Base-by-base conservation (phyloP, 345 rosid species). In the Brassica cretica region DNA sequence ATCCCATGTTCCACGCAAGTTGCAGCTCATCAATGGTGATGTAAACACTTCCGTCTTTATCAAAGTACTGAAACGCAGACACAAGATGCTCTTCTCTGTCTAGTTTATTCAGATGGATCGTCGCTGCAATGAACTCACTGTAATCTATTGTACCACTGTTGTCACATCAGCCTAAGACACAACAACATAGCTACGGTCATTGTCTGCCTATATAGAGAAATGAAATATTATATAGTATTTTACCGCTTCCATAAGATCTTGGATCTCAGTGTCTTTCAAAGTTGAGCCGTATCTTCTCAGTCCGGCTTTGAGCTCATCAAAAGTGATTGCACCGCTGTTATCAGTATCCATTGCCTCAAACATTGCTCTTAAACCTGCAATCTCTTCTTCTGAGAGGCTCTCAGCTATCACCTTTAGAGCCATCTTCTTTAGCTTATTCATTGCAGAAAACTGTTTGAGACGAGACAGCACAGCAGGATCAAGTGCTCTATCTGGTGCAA, bases 41-140 rank as follows among this genome's bases (percentile, higher is more conserved):
- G 77, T 91, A 96, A 64, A 98, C 99, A 65, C 99, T 96, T 78
- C 87, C 87, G 53, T 96, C 99, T 88, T 96, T 93, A 70, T 96
- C 99, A 76, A 93, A 96, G 84, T 96, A 96, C 69, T 53, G 91
- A 81, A 96, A 93, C 59, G 99, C 99, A 11, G 99, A 93, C 44
- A 96, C 91, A 16, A 96, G 98, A 86, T 96, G 99, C 70, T 96
- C 99, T 84, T 96, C 98, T 1, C 99, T 91, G 65, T 96, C 99
- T 77, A 96, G 82, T 78, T 96, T 96, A 75, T 96, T 96, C 37
- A 96, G 91, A 84, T 96, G 99, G 71, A 96, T 88, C 4, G 97
- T 96, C 3, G 99, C 99, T 70, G 99, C 98, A 64, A 96, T 92
- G 79, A 96, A 96, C 78, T 96, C 99, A 4, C 95, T 90, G 69